phyloP scores from a whole-genome alignment of 129 eudicot species.

The Erigeron canadensis region DNA sequence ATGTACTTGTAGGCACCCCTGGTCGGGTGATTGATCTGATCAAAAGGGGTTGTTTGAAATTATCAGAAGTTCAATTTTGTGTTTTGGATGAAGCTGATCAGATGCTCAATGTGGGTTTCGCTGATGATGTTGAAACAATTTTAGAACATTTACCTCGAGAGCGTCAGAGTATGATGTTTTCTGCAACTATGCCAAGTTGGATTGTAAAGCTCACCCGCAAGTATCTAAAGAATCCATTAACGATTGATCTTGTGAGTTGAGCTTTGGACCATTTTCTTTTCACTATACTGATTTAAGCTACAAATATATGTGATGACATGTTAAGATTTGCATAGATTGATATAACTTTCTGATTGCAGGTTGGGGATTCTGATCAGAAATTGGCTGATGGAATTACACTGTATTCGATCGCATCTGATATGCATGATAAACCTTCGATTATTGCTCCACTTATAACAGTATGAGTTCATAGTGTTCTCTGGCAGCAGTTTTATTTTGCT shows the following conservation, averaged over 20 bases:
- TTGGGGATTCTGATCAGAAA: constrained; percentile 91
- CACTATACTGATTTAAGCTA: too few relatives aligned
- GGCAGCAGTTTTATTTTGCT: too few relatives aligned
- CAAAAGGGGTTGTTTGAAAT: constrained; percentile 67
- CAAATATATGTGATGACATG: background rate
- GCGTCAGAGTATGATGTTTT: constrained; percentile 92
- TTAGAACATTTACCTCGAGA: constrained; percentile 55
- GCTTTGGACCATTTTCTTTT: background rate
- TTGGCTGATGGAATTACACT: constrained; percentile 86
- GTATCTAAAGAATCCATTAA: constrained; percentile 65
- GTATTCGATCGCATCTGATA: constrained; percentile 57
- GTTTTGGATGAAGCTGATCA: constrained; percentile 98
- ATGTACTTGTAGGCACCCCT: constrained; percentile 92
- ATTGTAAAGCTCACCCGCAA: constrained; percentile 70
- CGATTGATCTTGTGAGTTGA: constrained; percentile 80
- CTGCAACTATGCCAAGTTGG: constrained; percentile 98
- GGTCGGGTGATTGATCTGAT: constrained; percentile 88
- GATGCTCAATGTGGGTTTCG: constrained; percentile 92
- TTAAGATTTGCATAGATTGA: background rate
- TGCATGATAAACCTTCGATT: constrained; percentile 60
- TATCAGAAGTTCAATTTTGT: constrained; percentile 70
- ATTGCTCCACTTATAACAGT: constrained; percentile 73
- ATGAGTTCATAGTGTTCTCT: background rate
- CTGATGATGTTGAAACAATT: constrained; percentile 79
- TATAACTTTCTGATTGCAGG: constrained; percentile 39